Evolutionary conservation across 2,329 filamentous ascomycete species (phyloP).

Genomic region (Chaetothyriales sp.): DNA sequence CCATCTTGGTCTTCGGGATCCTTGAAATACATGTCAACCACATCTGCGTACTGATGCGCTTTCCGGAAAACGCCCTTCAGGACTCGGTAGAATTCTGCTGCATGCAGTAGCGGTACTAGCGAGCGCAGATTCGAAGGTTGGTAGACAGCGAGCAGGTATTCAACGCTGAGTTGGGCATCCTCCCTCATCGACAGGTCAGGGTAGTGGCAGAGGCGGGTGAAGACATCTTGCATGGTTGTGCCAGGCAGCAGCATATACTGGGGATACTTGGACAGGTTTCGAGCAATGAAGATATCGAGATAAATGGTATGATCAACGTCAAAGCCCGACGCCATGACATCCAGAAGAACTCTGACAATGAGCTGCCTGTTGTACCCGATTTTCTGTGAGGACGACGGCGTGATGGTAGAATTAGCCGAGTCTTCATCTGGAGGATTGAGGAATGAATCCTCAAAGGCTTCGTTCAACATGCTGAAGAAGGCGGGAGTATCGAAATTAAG

Average conservation of each 20-base stretch:
- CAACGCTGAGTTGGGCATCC: conserved; percentile 90
- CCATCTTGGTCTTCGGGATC: conserved; percentile 60
- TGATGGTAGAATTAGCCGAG: conserved; percentile 51
- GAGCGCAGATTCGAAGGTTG: conserved; percentile 67
- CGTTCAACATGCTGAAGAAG: conserved; percentile 88
- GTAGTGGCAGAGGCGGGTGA: conserved; percentile 71
- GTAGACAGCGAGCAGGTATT: conserved; percentile 87
- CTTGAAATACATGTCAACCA: conserved; percentile 70
- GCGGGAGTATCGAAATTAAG: conserved; percentile 80
- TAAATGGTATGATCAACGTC: conserved; percentile 73
- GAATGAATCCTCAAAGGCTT: conserved; percentile 91
- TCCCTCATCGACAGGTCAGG: conserved; percentile 68
- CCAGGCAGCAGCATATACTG: conserved; percentile 88
- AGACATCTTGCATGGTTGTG: conserved; percentile 64
- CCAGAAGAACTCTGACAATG: conserved; percentile 74
- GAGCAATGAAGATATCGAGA: conserved; percentile 94
- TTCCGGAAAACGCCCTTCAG: conserved; percentile 73
- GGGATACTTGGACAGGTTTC: conserved; percentile 89
- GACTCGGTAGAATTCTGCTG: conserved; percentile 77
- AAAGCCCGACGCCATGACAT: conserved; percentile 74
- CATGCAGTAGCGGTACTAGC: conserved; percentile 61
- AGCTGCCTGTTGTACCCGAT: conserved; percentile 55
- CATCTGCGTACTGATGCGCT: conserved; percentile 63
- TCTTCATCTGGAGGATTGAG: conserved; percentile 42
- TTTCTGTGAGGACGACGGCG: conserved; percentile 27